Conservation (phyloP, 148 eudicot species). For the Fagopyrum homotropicum region DNA sequence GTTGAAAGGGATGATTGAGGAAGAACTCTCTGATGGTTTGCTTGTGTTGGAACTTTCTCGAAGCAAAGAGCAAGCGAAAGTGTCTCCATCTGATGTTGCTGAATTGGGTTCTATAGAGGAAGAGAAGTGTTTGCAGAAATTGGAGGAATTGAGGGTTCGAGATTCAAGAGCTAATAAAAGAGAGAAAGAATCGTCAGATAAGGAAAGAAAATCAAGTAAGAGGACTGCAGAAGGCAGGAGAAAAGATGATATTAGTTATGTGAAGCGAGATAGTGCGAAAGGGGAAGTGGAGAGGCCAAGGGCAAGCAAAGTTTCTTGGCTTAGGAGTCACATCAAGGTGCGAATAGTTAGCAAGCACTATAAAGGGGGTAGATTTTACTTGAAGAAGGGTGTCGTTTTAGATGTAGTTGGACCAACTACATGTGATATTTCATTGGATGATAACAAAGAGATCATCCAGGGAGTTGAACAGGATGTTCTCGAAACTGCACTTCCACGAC, state of each 20-base stretch:
- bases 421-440: conserved; percentile 81
- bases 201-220: conserved; percentile 31
- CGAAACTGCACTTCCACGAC: conserved; percentile 75
- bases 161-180: conserved; percentile 26
- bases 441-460: conserved; percentile 67
- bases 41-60: conserved; percentile 44
- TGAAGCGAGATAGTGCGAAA: conserved; percentile 6
- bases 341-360: conserved; percentile 60
- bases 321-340: conserved; percentile 75
- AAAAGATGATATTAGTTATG: conserved; percentile 9
- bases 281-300: conserved; percentile 17
- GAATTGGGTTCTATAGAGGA: conserved; percentile 73
- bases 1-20: conserved; percentile 41
- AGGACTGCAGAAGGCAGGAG: conserved; percentile 29
- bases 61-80: conserved; percentile 38
- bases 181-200: conserved; percentile 12
- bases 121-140: conserved; percentile 57
- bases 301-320: conserved; percentile 41
- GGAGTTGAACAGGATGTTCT: conserved; percentile 71
- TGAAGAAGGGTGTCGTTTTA: conserved; percentile 72
- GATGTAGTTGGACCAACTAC: conserved; percentile 81
- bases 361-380: conserved; percentile 66
- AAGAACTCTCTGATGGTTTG: conserved; percentile 26
- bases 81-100: conserved; percentile 39
- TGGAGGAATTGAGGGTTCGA: conserved; percentile 46